A percentile compares a stretch with the other conserved stretches of the same genome.
Evolutionary conservation across 2,329 filamentous ascomycete genomes (phyloP).

Genomic region (Lachnellula hyalina): DNA sequence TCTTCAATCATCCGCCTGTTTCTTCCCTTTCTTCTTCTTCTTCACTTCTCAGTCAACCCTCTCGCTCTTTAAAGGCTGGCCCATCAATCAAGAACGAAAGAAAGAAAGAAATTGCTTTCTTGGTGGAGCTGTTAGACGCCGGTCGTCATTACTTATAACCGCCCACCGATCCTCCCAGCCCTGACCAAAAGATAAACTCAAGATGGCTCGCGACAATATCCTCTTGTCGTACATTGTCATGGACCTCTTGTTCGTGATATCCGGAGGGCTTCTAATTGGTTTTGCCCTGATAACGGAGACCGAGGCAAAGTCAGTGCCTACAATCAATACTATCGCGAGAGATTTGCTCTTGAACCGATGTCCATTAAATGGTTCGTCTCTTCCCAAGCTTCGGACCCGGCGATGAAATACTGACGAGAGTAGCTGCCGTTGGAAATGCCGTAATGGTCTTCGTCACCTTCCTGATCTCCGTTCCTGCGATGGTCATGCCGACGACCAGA

Average conservation of each 20-base stretch:
- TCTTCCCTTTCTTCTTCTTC: slow-evolving; percentile 10
- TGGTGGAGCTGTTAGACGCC: slow-evolving; percentile 21
- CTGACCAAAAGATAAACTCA: background rate
- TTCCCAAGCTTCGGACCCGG: background rate
- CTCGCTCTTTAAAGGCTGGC: slow-evolving; percentile 1
- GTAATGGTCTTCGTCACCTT: slow-evolving; percentile 68
- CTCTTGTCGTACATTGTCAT: slow-evolving; percentile 45
- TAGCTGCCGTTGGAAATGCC: slow-evolving; percentile 67
- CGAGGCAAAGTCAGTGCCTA: slow-evolving; percentile 37
- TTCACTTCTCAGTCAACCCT: slow-evolving; percentile 6
- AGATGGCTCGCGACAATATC: slow-evolving; percentile 45
- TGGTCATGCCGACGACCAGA: slow-evolving; percentile 60
- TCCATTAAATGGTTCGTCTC: slow-evolving; percentile 45
- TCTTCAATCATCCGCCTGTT: slow-evolving; percentile 8
- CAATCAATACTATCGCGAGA: slow-evolving; percentile 43
- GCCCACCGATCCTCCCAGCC: background rate
- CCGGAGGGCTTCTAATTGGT: slow-evolving; percentile 46
- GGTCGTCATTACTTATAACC: slow-evolving; percentile 24
- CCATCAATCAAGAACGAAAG: background rate
- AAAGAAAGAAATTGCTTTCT: background rate
- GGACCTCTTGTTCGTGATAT: slow-evolving; percentile 47
- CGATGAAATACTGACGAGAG: slow-evolving; percentile 16
- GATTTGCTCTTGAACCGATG: slow-evolving; percentile 47
- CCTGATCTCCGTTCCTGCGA: slow-evolving; percentile 62
- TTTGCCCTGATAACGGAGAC: slow-evolving; percentile 46